Percentiles rank a stretch among this genome's conserved stretches.
Conservation (phyloP, 225 moss, liverwort and hornwort species). For the Bryoerythrophyllum caledonicum region DNA sequence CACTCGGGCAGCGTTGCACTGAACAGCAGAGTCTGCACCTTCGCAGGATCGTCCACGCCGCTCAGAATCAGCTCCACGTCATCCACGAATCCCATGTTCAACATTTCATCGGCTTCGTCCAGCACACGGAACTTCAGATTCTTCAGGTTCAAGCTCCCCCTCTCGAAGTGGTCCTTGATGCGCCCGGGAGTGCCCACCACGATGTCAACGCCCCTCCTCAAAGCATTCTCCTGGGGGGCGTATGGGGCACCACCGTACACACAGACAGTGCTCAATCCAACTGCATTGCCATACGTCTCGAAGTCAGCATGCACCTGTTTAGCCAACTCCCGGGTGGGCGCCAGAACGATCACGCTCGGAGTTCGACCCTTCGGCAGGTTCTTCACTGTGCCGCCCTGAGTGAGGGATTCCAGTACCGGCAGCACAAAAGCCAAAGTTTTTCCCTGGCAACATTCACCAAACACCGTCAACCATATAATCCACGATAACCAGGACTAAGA, state of each 20-base stretch:
- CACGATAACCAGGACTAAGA: accelerated
- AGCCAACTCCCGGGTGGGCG: conserved; percentile 90
- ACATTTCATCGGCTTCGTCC: conserved; percentile 96
- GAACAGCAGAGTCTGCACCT: conserved; percentile 88
- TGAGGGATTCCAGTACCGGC: conserved; percentile 84
- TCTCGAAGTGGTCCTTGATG: conserved; percentile 85
- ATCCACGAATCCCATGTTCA: conserved; percentile 98
- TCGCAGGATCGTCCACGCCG: conserved; percentile 71
- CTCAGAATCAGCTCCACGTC: conserved; percentile 87
- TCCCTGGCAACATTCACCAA: conserved; percentile 34
- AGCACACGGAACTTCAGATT: conserved; percentile 85
- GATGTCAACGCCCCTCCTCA: conserved; percentile 84
- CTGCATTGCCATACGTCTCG: conserved; percentile 74
- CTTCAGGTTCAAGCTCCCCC: conserved; percentile 70
- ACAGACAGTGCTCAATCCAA: conserved; percentile 80
- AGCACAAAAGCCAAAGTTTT: conserved; percentile 94
- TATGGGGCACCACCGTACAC: conserved; percentile 90
- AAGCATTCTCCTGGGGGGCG: conserved; percentile 70
- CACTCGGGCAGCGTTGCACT: conserved; percentile 93
- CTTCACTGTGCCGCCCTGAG: conserved; percentile 48
- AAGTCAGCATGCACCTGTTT: conserved; percentile 98
- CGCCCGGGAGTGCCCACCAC: conserved; percentile 98
- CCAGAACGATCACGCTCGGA: conserved; percentile 83
- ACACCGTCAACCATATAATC: background rate
- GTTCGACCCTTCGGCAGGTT: conserved; percentile 40